Percentiles rank a stretch among this genome's conserved stretches.
These are phyloP conservation scores for Calophaca sinica DNA, from an alignment of 306 rosid species.

Conservation along the genomic window DNA sequence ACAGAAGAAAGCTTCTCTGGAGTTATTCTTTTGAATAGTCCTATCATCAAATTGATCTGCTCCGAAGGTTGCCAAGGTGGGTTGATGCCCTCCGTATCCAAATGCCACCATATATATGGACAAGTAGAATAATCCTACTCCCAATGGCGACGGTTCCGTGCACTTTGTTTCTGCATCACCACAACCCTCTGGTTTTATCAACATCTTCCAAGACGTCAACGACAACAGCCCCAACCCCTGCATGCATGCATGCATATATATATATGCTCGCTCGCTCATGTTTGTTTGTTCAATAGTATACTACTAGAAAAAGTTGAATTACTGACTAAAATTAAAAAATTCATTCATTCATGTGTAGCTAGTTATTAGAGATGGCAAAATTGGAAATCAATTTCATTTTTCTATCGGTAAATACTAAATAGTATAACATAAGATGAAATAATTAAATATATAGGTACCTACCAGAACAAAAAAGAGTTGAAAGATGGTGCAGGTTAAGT, in stretches of 20 bases:
- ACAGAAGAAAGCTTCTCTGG: conserved; percentile 56
- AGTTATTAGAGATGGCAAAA: no score
- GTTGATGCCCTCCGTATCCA: conserved; percentile 74
- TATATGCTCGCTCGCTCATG: no score
- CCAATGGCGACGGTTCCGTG: conserved; percentile 45
- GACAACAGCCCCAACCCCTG: conserved; percentile 66
- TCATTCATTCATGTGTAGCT: no score
- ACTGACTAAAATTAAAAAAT: no score
- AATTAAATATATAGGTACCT: not conserved
- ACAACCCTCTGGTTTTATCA: conserved; percentile 59
- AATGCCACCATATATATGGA: conserved; percentile 67
- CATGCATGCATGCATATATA: not conserved
- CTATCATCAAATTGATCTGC: conserved; percentile 64
- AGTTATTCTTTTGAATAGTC: not conserved
- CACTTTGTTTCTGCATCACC: conserved; percentile 48
- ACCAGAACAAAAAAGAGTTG: conserved; percentile 51
- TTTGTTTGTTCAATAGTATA: no score
- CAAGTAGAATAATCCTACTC: conserved; percentile 50
- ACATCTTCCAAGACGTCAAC: conserved; percentile 46
- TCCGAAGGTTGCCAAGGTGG: conserved; percentile 69
- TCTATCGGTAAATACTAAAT: no score
- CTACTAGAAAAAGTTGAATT: no score
- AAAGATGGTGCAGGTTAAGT: conserved; percentile 56
- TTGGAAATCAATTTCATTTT: no score
- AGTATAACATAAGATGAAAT: no score